phyloP scores from a whole-genome alignment of 2,329 filamentous ascomycete genomes.

The Talaromyces atroroseus region DNA sequence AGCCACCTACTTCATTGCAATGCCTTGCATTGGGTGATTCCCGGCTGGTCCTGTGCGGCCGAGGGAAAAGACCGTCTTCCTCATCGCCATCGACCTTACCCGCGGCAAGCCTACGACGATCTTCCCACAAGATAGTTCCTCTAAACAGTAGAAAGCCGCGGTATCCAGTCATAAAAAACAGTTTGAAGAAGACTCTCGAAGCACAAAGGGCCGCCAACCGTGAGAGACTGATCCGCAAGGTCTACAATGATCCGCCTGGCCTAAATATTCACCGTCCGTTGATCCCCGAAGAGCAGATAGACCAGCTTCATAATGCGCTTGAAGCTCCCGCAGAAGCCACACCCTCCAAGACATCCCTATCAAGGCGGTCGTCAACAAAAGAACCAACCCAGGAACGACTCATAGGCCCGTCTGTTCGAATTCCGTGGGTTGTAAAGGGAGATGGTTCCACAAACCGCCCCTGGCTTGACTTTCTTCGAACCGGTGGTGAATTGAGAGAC shows the following conservation, averaged over 20 bases:
- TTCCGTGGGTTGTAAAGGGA: conserved; percentile 14
- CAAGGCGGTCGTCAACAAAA: background rate
- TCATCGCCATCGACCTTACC: background rate
- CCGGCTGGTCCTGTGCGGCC: background rate
- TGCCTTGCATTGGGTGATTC: conserved; percentile 11
- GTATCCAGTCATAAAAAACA: conserved; percentile 26
- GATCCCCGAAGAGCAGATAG: conserved; percentile 6
- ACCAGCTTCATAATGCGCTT: background rate
- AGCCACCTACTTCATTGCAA: conserved; percentile 4
- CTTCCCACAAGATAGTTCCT: background rate
- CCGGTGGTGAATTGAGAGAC: conserved; percentile 14
- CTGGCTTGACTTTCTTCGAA: conserved; percentile 29
- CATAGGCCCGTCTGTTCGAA: background rate
- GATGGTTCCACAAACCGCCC: conserved; percentile 21
- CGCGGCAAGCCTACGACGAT: background rate
- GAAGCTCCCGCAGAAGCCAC: background rate
- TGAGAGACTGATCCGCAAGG: conserved; percentile 30
- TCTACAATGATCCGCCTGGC: conserved; percentile 17
- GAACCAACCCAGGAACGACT: background rate
- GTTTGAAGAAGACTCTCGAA: conserved; percentile 35
- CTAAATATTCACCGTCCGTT: conserved; percentile 17
- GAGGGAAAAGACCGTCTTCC: background rate
- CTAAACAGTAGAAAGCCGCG: conserved; percentile 15
- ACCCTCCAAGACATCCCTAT: background rate
- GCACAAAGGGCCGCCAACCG: conserved; percentile 38